Percentiles rank a stretch among this genome's conserved stretches.
These are phyloP conservation scores for Solanum gracilifrons DNA, from an alignment of 257 asterid species.

Conservation along the genomic window DNA sequence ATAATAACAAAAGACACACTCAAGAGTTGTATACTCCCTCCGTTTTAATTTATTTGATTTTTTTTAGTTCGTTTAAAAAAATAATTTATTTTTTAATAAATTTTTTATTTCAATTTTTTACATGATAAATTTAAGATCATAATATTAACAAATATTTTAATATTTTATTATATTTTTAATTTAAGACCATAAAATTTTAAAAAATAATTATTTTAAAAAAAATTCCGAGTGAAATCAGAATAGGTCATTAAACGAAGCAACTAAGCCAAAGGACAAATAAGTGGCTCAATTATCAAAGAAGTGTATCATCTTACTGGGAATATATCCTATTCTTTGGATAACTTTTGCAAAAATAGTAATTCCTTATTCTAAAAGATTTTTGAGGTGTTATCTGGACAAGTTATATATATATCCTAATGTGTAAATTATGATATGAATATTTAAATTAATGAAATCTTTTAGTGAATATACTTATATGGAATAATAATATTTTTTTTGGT, in stretches of 20 bases:
- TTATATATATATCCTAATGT: neutral
- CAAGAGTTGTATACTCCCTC: neutral
- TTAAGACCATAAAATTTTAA: too few species aligned
- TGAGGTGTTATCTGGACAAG: neutral
- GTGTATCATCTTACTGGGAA: neutral
- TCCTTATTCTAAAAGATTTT: neutral
- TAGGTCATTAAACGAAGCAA: too few species aligned
- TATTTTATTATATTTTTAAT: too few species aligned
- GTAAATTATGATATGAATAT: neutral
- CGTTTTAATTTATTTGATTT: neutral
- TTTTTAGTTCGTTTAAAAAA: too few species aligned
- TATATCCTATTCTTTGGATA: neutral
- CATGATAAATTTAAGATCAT: too few species aligned
- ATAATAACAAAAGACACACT: neutral
- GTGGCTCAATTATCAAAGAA: neutral
- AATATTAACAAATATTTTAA: too few species aligned
- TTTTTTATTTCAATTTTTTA: too few species aligned
- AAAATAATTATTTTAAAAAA: too few species aligned
- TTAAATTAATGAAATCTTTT: neutral
- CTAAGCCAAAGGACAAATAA: neutral
- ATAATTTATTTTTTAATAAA: too few species aligned
- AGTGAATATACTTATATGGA: neutral
- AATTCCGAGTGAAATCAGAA: too few species aligned
- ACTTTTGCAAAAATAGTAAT: neutral
- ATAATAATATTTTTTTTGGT: neutral